Evolutionary conservation across 352 stramenopile genomes (phyloP), one percentile per base, ranked within the genome.

Genomic region (Globisporangium splendens): DNA sequence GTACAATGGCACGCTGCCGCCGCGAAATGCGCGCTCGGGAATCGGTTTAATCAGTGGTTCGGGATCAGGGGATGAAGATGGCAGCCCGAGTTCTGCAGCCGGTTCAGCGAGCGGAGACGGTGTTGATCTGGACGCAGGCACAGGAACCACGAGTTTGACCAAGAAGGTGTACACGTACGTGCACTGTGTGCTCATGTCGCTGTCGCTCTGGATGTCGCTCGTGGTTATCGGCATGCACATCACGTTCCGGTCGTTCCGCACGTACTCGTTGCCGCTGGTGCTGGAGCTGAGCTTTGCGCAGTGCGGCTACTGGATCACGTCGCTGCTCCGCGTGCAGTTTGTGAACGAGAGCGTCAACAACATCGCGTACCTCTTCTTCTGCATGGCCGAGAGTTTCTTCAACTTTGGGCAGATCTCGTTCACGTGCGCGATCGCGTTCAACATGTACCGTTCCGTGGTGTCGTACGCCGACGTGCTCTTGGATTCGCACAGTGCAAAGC

Each of bases 391-490:
- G 67, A 85, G 77, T 48, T 86, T 88, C 46, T 90, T 90, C 66
- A 88, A 87, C 56, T 88, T 88, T 49, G 80, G 75, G 42, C 77
- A 88, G 63, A 90, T 90, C 49, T 88, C 80, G 28, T 90, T 90
- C 64, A 84, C 80, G 60, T 90, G 80, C 35, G 76, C 80, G 47
- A 87, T 88, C 59, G 80, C 77, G 8, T 90, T 88, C 66, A 87
- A 90, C 54, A 86, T 90, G 78, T 90, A 90, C 61, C 80, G 80
- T 7, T 88, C 77, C 4, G 80, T 90, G 1, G 80, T 90, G 20
- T 90, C 80, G 17, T 90, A 87, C 63, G 80, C 78, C 10, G 80
- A 90, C 38, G 80, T 88, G 22, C 56, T 90, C 3, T 59, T 90
- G 61, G 80, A 90, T 41, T 87, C 76, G 8, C 75, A 88, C 24